These are phyloP conservation scores for Citrullus colocynthis DNA, from an alignment of 306 rosid species.

Conservation along the genomic window DNA sequence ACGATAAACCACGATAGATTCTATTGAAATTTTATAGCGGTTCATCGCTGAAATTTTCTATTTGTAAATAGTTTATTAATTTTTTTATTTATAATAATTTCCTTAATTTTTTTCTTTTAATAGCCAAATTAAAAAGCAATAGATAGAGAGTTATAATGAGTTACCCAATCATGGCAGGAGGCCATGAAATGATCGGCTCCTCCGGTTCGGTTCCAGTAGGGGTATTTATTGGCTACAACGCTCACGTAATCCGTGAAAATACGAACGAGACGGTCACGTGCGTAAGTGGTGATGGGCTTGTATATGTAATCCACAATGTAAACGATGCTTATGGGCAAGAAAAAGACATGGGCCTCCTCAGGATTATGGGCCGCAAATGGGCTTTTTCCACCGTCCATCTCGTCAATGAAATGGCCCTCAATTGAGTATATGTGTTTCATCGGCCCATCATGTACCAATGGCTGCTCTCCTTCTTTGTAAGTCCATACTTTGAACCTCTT, in stretches of 20 bases:
- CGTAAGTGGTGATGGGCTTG: constrained; percentile 27
- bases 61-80: no score
- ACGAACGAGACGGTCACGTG: constrained; percentile 26
- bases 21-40: no score
- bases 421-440: constrained; percentile 40
- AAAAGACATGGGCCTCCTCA: constrained; percentile 47
- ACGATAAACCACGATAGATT: no score
- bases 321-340: constrained; percentile 47
- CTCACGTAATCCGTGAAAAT: constrained; percentile 35
- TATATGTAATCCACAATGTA: constrained; percentile 30
- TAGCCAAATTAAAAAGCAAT: no score
- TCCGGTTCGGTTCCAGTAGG: constrained; percentile 47
- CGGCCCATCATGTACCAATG: constrained; percentile 52
- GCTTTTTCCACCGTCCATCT: constrained; percentile 26
- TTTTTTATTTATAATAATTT: no score
- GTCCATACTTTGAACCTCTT: constrained; percentile 64
- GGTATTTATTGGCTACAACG: constrained; percentile 28
- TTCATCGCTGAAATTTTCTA: no score
- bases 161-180: constrained; percentile 84
- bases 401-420: constrained; percentile 61
- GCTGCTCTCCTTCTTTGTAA: constrained; percentile 67
- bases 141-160: not conserved
- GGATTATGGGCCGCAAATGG: constrained; percentile 42
- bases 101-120: no score
- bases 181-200: constrained; percentile 70